A percentile compares a stretch with the other conserved stretches of the same genome.
Conservation (phyloP, 441 rosid genomes). For the Arabidopsis hybrid region DNA sequence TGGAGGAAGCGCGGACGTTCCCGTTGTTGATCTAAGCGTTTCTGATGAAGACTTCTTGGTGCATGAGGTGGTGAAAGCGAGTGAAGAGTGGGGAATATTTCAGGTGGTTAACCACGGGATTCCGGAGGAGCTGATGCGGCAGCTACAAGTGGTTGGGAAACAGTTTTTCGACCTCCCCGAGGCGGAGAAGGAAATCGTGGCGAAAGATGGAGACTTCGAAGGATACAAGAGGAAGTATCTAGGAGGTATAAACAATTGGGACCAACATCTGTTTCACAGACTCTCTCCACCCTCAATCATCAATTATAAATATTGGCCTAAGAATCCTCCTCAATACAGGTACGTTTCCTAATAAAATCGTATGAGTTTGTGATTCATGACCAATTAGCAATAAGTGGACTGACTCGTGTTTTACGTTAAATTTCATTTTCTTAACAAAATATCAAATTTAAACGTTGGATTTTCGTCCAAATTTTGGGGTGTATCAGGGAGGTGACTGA, state of each 20-base stretch:
- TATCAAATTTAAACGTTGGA: not conserved
- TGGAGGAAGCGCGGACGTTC: constrained; percentile 35
- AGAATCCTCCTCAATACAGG: constrained; percentile 12
- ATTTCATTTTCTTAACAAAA: not conserved
- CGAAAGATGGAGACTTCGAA: not conserved
- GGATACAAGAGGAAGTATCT: not conserved
- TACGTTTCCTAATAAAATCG: not conserved
- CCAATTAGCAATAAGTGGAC: not conserved
- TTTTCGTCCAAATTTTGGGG: not conserved
- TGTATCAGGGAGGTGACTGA: too few species aligned
- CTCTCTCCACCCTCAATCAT: constrained; percentile 8
- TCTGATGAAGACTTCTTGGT: constrained; percentile 38
- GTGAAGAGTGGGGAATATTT: constrained; percentile 59
- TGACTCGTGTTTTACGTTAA: not conserved
- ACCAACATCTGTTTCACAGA: constrained; percentile 14
- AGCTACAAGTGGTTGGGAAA: constrained; percentile 39
- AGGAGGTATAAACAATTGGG: not conserved
- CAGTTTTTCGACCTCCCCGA: not conserved
- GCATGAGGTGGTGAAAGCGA: constrained; percentile 41
- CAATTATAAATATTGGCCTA: constrained; percentile 17
- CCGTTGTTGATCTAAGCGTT: constrained; percentile 49
- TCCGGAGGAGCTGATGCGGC: constrained; percentile 47
- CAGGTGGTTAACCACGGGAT: constrained; percentile 65
- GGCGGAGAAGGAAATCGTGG: not conserved
- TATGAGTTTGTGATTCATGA: too few species aligned